These are phyloP conservation scores for Candida corydali DNA, from an alignment of 805 yeast species.

Conservation along the genomic window DNA sequence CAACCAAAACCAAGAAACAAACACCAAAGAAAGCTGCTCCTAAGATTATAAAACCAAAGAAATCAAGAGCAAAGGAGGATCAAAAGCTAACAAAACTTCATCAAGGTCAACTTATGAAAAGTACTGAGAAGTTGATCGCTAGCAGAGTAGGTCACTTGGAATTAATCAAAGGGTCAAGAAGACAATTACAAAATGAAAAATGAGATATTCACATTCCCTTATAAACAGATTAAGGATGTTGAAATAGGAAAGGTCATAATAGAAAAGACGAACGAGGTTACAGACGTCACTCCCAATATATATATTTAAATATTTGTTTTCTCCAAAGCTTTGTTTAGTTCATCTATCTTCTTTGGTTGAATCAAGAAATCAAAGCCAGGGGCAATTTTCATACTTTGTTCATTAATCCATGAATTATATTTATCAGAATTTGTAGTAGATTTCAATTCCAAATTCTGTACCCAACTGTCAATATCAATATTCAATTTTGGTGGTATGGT, in stretches of 20 bases:
- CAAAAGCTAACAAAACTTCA: slow-evolving; percentile 57
- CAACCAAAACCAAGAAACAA: slow-evolving; percentile 63
- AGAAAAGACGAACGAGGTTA: background rate
- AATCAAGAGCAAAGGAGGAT: slow-evolving; percentile 42
- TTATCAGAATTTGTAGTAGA: slow-evolving; percentile 11
- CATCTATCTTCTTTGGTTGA: slow-evolving; percentile 21
- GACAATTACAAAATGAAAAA: slow-evolving; percentile 66
- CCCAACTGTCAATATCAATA: slow-evolving; percentile 28
- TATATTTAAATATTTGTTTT: slow-evolving; percentile 11
- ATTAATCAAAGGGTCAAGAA: slow-evolving; percentile 83
- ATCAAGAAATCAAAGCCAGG: slow-evolving; percentile 38
- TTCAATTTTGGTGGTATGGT: slow-evolving; percentile 37
- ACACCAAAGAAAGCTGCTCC: slow-evolving; percentile 69
- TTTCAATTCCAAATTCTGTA: slow-evolving; percentile 3
- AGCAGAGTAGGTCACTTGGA: slow-evolving; percentile 93
- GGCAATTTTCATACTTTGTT: slow-evolving; percentile 31
- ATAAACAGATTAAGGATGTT: slow-evolving; percentile 2
- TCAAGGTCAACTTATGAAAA: slow-evolving; percentile 46
- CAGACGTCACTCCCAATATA: background rate
- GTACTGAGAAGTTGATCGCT: slow-evolving; percentile 83
- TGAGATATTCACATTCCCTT: slow-evolving; percentile 13
- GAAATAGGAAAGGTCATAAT: background rate
- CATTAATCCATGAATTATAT: slow-evolving; percentile 27
- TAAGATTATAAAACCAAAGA: slow-evolving; percentile 63
- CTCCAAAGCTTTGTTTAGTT: slow-evolving; percentile 27